A percentile compares a stretch with the other conserved stretches of the same genome.
Conservation (phyloP, 192 early-diverging fungal genomes). For the Mortierella hygrophila region DNA sequence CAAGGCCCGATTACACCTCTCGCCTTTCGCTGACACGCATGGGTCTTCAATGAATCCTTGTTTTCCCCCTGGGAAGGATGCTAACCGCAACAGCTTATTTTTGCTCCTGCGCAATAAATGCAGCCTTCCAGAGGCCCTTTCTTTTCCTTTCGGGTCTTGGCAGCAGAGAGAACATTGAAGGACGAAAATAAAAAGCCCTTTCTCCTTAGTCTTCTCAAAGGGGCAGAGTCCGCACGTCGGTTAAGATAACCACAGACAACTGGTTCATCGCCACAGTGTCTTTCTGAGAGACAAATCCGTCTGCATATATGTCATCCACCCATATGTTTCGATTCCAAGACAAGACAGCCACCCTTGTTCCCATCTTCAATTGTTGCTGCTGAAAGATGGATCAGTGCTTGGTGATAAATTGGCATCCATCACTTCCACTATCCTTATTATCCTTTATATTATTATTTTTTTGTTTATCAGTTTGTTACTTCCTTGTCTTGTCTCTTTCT, state of each 20-base stretch:
- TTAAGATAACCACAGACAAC: too few species aligned
- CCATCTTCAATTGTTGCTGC: neutral
- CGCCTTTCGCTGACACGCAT: too few species aligned
- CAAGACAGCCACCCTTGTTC: neutral
- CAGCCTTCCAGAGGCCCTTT: neutral
- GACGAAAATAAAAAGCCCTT: conserved; percentile 5
- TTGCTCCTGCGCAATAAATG: neutral
- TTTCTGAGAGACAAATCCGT: too few species aligned
- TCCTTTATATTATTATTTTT: neutral
- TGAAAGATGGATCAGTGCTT: neutral
- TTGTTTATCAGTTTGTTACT: neutral
- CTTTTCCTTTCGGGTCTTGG: conserved; percentile 1
- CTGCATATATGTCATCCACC: too few species aligned
- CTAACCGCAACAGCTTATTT: too few species aligned
- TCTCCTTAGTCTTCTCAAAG: neutral
- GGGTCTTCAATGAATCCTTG: too few species aligned
- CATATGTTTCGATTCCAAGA: neutral
- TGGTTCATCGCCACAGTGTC: too few species aligned
- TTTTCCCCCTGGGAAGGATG: too few species aligned
- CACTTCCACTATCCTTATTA: neutral
- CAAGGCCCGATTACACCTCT: neutral
- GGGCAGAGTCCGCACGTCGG: too few species aligned
- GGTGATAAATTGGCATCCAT: neutral
- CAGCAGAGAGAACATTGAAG: neutral
- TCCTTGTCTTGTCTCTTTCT: neutral